Evolutionary conservation across 129 eudicot species (phyloP).

Genomic region (Helichrysum umbraculigerum): DNA sequence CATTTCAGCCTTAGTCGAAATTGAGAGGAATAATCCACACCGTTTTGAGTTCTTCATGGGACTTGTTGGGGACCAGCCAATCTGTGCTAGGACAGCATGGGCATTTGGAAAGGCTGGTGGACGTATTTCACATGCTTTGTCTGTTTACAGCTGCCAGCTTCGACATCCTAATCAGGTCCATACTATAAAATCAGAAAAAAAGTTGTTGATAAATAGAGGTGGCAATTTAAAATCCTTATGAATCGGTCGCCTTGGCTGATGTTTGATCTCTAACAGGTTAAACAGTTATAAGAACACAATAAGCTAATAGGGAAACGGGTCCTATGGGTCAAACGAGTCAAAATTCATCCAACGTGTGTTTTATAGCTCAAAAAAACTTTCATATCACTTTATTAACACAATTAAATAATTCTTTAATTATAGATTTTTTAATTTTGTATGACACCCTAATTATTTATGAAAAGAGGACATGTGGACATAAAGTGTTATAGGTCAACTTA

Average conservation of each 20-base stretch:
- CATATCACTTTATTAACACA: background rate
- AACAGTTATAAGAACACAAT: background rate
- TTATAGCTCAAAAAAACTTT: background rate
- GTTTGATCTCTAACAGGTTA: background rate
- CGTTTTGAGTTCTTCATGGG: conserved; percentile 99
- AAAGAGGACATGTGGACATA: background rate
- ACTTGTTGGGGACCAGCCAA: conserved; percentile 92
- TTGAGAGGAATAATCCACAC: conserved; percentile 92
- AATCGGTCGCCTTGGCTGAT: background rate
- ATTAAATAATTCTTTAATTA: background rate
- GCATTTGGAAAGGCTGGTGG: conserved; percentile 99
- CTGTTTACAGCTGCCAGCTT: conserved; percentile 92
- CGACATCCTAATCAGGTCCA: conserved; percentile 79
- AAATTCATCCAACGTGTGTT: background rate
- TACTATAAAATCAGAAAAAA: background rate
- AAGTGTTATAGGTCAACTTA: conserved; percentile 8
- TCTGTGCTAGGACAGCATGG: conserved; percentile 99
- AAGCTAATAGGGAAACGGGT: background rate
- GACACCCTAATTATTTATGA: background rate
- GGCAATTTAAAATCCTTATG: background rate
- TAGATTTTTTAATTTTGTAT: background rate
- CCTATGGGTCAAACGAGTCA: background rate
- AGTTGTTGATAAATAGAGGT: background rate
- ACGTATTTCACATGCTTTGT: conserved; percentile 89
- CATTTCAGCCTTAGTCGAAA: conserved; percentile 92